Evolutionary conservation across 2,329 filamentous ascomycete species (phyloP), one percentile per base, ranked within the genome.

Genomic region (Fusarium sp.): DNA sequence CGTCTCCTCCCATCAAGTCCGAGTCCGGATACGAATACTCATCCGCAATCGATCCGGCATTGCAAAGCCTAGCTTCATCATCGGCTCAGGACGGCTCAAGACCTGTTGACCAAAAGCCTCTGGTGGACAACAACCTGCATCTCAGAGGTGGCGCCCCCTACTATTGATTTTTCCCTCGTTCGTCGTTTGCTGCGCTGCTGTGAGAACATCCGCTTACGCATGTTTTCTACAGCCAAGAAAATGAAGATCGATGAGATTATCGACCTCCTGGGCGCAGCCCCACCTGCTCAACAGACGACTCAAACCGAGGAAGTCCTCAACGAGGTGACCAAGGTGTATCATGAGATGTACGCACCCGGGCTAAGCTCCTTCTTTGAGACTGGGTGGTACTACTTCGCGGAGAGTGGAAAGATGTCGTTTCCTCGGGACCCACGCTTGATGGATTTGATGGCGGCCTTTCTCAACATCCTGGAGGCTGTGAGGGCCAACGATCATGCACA

Each of bases 301-400:
- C 86, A 84, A 77, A 81, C 85, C 80, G 81, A 88, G 66, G 85
- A 86, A 36, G 83, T 82, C 24, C 78, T 93, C 58, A 89, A 91
- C 75, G 92, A 94, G 79, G 90, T 94, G 67, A 91, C 90, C 72
- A 89, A 89, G 70, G 81, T 96, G 17, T 97, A 93, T 82, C 88
- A 90, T 75, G 92, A 92, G 73, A 91, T 94, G 72, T 97, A 96
- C 80, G 92, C 92, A 5, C 89, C 88, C 2, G 92, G 91, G 9
- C 88, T 96, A 55, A 92, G 94, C 81, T 88, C 89, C 58, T 92
- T 96, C 71, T 89, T 97, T 71, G 95, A 98, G 81, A 93, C 94
- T 8, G 88, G 87, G 31, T 98, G 95, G 95, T 98, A 94, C 83
- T 89, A 85, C 68, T 85, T 87, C 56, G 80, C 80, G 55, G 86